Conservation (phyloP, 2,329 filamentous ascomycete genomes). For the Elsinoe necatrix region DNA sequence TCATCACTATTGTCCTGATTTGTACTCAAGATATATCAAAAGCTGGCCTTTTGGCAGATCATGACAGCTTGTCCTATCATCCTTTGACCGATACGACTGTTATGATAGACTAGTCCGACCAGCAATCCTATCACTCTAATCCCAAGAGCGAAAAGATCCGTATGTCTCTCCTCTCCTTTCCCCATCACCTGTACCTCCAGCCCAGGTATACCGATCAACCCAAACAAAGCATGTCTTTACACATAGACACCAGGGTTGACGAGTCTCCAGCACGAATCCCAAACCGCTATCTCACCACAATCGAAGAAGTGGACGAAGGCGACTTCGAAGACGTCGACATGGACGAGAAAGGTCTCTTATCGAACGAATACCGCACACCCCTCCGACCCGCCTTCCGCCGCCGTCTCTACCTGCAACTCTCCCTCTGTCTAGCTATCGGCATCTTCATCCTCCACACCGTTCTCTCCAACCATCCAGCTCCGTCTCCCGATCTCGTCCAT, state of each 20-base stretch:
- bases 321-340: constrained; percentile 9
- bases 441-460: constrained; percentile 7
- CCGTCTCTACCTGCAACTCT: constrained; percentile 1
- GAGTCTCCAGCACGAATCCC: not conserved
- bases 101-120: not conserved
- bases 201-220: not conserved
- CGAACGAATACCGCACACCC: not conserved
- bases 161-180: constrained; percentile 12
- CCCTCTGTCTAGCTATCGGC: constrained; percentile 9
- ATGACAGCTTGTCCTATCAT: constrained; percentile 1
- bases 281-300: constrained; percentile 4
- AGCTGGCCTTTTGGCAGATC: constrained; percentile 10
- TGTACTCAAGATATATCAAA: not conserved
- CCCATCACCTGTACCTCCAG: not conserved
- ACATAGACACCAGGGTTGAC: constrained; percentile 7
- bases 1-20: not conserved
- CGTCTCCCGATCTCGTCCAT: not conserved
- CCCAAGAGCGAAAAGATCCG: not conserved
- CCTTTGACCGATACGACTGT: not conserved
- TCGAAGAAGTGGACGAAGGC: constrained; percentile 12
- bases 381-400: not conserved
- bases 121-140: not conserved
- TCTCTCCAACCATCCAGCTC: not conserved
- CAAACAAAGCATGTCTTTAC: not conserved
- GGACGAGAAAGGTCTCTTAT: constrained; percentile 12